A percentile compares a stretch with the other conserved stretches of the same genome.
Evolutionary conservation across 164 flowering plant genomes (phyloP).

Genomic region (Vitis labrusca): DNA sequence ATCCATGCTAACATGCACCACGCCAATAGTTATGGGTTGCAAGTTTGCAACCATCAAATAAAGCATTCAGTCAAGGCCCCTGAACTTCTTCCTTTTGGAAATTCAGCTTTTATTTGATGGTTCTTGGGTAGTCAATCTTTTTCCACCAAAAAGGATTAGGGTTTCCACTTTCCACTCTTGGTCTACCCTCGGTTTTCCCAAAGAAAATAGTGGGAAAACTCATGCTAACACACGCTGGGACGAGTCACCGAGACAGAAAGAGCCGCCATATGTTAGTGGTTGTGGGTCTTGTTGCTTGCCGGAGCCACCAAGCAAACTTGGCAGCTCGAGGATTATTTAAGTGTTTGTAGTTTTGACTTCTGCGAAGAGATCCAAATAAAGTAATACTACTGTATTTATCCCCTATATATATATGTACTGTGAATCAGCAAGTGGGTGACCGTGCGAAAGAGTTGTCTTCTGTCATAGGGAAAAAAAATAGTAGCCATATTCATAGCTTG

Average conservation of each 20-base stretch:
- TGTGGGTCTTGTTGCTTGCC: slow-evolving; percentile 21
- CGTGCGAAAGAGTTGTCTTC: too few relatives aligned
- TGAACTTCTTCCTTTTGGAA: too few relatives aligned
- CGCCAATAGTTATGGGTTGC: too few relatives aligned
- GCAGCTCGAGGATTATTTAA: slow-evolving; percentile 28
- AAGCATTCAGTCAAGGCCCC: too few relatives aligned
- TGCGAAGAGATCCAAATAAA: too few relatives aligned
- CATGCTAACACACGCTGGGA: neutral
- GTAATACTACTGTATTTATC: neutral
- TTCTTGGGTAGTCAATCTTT: neutral
- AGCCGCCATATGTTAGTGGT: neutral
- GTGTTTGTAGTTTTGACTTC: slow-evolving; percentile 18
- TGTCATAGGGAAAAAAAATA: too few relatives aligned
- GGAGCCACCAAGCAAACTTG: slow-evolving; percentile 24
- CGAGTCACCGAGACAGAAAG: slow-evolving; percentile 1
- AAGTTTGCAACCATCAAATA: too few relatives aligned
- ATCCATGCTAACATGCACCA: too few relatives aligned
- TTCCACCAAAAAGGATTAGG: neutral
- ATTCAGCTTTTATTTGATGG: too few relatives aligned
- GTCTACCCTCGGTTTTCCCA: neutral
- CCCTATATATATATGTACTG: neutral
- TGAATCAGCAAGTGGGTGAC: slow-evolving; percentile 4
- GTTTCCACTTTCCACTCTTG: neutral
- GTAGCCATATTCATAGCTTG: too few relatives aligned
- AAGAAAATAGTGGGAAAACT: neutral